Evolutionary conservation across 2,329 filamentous ascomycete species (phyloP), one percentile per base, ranked within the genome.

Genomic region (Bipolaris zeicola): DNA sequence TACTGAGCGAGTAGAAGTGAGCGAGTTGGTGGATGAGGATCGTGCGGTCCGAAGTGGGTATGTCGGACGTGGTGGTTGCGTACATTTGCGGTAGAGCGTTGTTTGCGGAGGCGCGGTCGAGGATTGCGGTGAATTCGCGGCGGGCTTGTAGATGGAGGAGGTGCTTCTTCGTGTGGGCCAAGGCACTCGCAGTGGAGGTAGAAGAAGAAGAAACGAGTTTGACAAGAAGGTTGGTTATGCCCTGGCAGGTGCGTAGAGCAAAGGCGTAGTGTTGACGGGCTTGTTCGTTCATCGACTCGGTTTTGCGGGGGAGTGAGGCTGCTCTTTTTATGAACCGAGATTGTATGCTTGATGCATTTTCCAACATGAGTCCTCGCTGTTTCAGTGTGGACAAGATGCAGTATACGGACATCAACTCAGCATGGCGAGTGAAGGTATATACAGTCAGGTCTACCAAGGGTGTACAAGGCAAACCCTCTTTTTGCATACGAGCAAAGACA

Each of bases 1-100:
- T 63, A 45, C 71, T 64, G 20, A 68, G 41, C 1, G 72, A 70
- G 55, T 73, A 73, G 44, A 73, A 67, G 48, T 72, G 60, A 6
- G 71, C 73, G 31, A 76, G 59, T 49, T 75, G 70, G 36, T 75
- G 70, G 42, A 73, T 62, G 38, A 76, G 52, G 3, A 59, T 50
- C 7, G 57, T 50, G 22, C 65, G 67, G 3, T 61, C 41, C 6
- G 61, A 41, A 18, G 59, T 43, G 6, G 67, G 37, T 1, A 61
- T 49, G 10, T 70, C 58, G 14, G 57, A 7, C 7, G 56, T 42
- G n/a, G 56, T 18, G 14, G 64, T 56, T n/a, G 61, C 61, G 38
- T 64, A 68, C 8, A 55, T 50, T 22, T 69, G 46, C 3, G 73
- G 73, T 3, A 75, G 61, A 3, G 67, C 62, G n/a, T 57, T 50